Evolutionary conservation across 192 early-diverging fungal genomes (phyloP), one percentile per base, ranked within the genome.

Genomic region (Coemansia sp.): DNA sequence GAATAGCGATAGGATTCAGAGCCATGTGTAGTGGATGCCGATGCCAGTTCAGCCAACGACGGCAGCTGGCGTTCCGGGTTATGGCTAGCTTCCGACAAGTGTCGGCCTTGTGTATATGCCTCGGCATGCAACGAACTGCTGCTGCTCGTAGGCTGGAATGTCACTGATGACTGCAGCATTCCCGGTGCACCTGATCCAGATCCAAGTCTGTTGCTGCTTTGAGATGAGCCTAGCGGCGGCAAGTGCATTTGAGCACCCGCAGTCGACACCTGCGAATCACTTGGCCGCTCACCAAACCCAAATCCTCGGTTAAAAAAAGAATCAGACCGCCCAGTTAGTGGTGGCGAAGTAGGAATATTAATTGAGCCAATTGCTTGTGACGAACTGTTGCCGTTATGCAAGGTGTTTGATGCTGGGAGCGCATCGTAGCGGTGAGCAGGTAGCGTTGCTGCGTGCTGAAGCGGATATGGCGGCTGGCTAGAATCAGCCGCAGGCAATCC

Each of bases 281-380:
- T 35, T 19, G 62, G 21, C n/a, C 60, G 67, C 26, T 41, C 57
- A n/a, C 45, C 61, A 11, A 45, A 55, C 22, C 54, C 41, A 2
- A 62, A 3, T 21, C 64, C 55, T 6, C 71, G 76, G 5, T 31
- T 38, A 61, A 67, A 74, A 49, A 68, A 80, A 14, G 71, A 31
- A 23, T 74, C 72, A 0, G 68, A n/a, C 6, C 77, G 45, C 0
- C 67, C 68, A 23, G 19, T 31, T 11, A 71, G 61, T 7, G 67
- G 77, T 14, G 77, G 77, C 39, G 77, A 80, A 60, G 73, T 80
- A 53, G 77, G 77, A 16, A 80, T 80, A 55, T 74, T 80, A 21
- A 80, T 80, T 9, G 77, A 69, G 3, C 63, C 74, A n/a, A 59
- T 47, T 10, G 64, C 27, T 25, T 61, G 63, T 37, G 61, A 49